Evolutionary conservation across 2,329 filamentous ascomycete genomes (phyloP).

Genomic region (Nigrospora oryzae): DNA sequence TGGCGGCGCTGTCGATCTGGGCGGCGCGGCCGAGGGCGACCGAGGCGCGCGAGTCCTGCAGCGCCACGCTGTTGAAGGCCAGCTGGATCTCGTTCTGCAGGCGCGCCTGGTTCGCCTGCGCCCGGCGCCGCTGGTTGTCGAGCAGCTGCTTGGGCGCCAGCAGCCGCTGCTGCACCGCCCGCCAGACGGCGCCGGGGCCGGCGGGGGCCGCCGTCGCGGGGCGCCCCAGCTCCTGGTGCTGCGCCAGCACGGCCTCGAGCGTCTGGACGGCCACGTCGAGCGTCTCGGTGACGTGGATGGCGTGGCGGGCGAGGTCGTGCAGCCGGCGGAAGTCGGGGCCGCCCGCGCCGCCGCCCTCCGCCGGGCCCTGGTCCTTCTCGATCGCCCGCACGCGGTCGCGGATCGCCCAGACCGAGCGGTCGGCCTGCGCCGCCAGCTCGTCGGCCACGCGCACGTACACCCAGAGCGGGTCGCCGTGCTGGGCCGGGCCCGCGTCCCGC

Average conservation of each 20-base stretch:
- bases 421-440: conserved; percentile 21
- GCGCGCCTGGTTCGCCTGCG: conserved; percentile 30
- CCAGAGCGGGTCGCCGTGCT: conserved; percentile 25
- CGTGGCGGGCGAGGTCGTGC: conserved; percentile 33
- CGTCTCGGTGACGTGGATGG: conserved; percentile 34
- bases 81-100: conserved; percentile 49
- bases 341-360: conserved; percentile 8
- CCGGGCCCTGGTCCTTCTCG: conserved; percentile 14
- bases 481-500: neutral
- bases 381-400: conserved; percentile 23
- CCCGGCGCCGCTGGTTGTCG: conserved; percentile 23
- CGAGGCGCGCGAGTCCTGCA: conserved; percentile 27
- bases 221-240: conserved; percentile 13
- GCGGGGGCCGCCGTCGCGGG: conserved; percentile 5
- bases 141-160: conserved; percentile 23
- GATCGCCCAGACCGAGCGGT: conserved; percentile 29
- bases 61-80: conserved; percentile 32
- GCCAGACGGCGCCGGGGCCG: neutral
- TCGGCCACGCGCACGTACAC: conserved; percentile 20
- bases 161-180: conserved; percentile 21
- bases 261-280: conserved; percentile 25
- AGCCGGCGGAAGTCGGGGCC: conserved; percentile 23
- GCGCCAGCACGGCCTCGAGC: conserved; percentile 19
- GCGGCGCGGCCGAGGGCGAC: conserved; percentile 30
- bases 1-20: conserved; percentile 37